Base-by-base conservation (phyloP, 805 yeast genomes). In the Candida awuae region DNA sequence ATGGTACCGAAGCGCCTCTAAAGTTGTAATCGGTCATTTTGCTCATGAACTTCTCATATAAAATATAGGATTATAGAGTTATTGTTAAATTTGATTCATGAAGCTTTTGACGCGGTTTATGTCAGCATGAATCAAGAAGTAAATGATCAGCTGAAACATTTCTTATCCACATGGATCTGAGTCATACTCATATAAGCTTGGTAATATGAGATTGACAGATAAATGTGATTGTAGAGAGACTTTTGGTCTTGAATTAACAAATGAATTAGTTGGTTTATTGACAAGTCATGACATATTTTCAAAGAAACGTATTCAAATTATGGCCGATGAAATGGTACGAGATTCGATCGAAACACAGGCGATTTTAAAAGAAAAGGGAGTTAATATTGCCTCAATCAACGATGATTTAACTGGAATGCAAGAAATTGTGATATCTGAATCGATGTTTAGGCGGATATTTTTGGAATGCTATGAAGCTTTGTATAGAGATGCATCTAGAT, bases 351-450 rank as follows among this genome's bases (percentile, higher is more conserved):
- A 30, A 20, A 29, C 26, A 10, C 34, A 30, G n/a, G 4, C 10
- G 6, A 21, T 22, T 16, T 12, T 29, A 22, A 17, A 17, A 17
- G 14, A 19, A 16, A 8, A 18, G 2, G 29, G 15, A 35, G 17
- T 22, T 26, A 4, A 37, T 35, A 13, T 26, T 36, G 8, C 20
- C 17, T 27, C 27, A 3, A 12, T 34, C 13, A 28, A 32, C 9
- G 41, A 36, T 22, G 29, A 29, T 17, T 2, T 22, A 13, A n/a
- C 29, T 3, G 29, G 32, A 4, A 13, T 36, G 3, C 31, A 44
- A 7, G 58, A 53, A 23, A 23, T 54, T 5, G 15, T 50, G 1
- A 34, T 55, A 3, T 21, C 39, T 1, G 50, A 52, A 20, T 13
- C 39, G 13, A 28, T 34, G 3, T 27, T 50, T n/a, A 33, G 32